Evolutionary conservation across 305 asterid genomes (phyloP).

Genomic region (Ilex paraguariensis): DNA sequence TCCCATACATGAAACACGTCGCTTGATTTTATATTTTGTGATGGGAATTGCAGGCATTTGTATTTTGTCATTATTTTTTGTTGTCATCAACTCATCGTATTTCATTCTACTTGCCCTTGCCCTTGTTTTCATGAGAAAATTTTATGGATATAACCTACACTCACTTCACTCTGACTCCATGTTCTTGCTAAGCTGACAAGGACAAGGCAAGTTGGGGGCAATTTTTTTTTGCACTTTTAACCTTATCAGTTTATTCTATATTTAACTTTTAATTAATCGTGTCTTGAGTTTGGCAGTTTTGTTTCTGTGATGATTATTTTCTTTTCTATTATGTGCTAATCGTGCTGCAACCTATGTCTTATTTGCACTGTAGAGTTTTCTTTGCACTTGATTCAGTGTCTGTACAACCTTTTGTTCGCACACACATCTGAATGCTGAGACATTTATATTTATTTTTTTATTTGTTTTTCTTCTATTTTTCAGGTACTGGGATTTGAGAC

Average conservation of each 20-base stretch:
- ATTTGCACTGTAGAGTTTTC: too few species aligned
- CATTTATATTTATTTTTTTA: not conserved
- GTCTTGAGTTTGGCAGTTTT: too few species aligned
- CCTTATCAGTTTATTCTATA: too few species aligned
- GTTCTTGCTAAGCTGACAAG: not conserved
- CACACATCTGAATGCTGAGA: too few species aligned
- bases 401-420: not conserved
- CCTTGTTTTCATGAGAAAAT: not conserved
- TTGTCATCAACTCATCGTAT: not conserved
- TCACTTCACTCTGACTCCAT: not conserved
- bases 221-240: too few species aligned
- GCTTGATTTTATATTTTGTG: not conserved
- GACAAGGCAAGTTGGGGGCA: not conserved
- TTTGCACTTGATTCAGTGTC: not conserved
- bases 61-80: not conserved
- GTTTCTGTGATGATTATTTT: too few species aligned
- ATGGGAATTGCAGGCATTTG: not conserved
- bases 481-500: conserved; percentile 97
- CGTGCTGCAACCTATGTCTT: too few species aligned
- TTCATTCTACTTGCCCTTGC: not conserved
- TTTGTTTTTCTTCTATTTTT: not conserved
- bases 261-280: too few species aligned
- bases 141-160: not conserved
- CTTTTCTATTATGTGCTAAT: too few species aligned
- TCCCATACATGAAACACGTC: not conserved